These are phyloP conservation scores for Aphanoascus verrucosus DNA, from an alignment of 2,329 filamentous ascomycete genomes.

Conservation along the genomic window DNA sequence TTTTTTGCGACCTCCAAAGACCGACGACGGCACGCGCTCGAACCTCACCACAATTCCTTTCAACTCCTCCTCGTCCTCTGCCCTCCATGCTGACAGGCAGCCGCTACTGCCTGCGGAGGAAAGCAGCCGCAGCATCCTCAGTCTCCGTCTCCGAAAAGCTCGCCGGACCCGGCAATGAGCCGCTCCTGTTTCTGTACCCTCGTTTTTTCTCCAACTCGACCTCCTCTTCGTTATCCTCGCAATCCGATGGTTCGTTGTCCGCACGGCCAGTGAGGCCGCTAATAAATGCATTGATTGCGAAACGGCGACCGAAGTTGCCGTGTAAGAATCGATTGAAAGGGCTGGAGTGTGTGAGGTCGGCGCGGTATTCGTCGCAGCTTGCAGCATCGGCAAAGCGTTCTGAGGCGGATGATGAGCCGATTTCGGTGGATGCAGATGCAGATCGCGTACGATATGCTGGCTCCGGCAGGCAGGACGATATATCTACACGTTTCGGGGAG, in stretches of 20 bases:
- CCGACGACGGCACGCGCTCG: neutral
- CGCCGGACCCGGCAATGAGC: conserved; percentile 31
- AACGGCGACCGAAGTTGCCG: conserved; percentile 25
- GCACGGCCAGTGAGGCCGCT: conserved; percentile 6
- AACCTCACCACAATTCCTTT: neutral
- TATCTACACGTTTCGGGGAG: no score
- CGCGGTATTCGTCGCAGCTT: conserved; percentile 4
- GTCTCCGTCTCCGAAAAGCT: conserved; percentile 31
- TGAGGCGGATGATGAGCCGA: neutral
- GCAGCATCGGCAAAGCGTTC: neutral
- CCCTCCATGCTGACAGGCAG: conserved; percentile 35
- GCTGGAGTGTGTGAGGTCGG: neutral
- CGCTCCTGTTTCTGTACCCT: conserved; percentile 39
- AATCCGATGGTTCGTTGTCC: neutral
- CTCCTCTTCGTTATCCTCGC: no score
- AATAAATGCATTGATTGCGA: conserved; percentile 15
- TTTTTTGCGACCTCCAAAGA: conserved; percentile 2
- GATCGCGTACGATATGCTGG: neutral
- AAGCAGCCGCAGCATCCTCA: conserved; percentile 25
- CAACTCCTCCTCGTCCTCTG: neutral
- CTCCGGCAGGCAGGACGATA: neutral
- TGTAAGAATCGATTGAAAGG: conserved; percentile 27
- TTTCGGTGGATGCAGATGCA: neutral
- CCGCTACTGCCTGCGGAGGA: conserved; percentile 33
- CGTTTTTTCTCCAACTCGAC: conserved; percentile 26